phyloP scores from a whole-genome alignment of 306 rosid species.

The Acmispon strigosus region DNA sequence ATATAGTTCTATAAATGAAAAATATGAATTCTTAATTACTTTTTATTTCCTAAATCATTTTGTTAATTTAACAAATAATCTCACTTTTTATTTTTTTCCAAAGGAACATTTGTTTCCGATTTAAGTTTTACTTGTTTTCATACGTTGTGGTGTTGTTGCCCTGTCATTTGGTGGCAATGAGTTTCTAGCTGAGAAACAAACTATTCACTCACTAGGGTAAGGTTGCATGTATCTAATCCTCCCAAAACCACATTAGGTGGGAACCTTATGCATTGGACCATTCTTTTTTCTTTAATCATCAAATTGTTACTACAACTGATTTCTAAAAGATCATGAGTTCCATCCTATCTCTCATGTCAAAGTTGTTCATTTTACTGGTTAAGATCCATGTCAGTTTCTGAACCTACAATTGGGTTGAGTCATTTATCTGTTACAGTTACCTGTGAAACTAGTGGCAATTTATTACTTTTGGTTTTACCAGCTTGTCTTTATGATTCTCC shows the following conservation, averaged over 20 bases:
- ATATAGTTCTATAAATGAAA: not conserved
- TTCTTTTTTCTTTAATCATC: not conserved
- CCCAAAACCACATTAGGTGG: not conserved
- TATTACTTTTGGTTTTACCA: not conserved
- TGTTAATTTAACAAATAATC: constrained; percentile 1
- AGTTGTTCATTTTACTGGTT: not conserved
- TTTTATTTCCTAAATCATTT: not conserved
- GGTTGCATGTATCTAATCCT: not conserved
- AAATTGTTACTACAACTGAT: not conserved
- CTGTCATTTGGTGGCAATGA: too few species aligned
- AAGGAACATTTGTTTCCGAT: not conserved
- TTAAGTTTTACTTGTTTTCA: not conserved
- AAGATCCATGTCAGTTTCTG: constrained; percentile 6
- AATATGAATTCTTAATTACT: not conserved
- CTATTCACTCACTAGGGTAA: not conserved
- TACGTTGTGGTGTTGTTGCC: not conserved
- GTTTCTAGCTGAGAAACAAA: too few species aligned
- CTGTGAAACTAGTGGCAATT: not conserved
- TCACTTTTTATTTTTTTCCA: not conserved
- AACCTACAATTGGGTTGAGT: constrained; percentile 13
- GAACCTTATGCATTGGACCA: not conserved
- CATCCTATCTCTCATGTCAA: not conserved
- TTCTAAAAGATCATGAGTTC: not conserved
- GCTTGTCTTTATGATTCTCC: not conserved
- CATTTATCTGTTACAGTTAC: not conserved